Evolutionary conservation across 1,284 basidiomycete species (phyloP), one percentile per base, ranked within the genome.

Genomic region (Apiotrichum sp.): DNA sequence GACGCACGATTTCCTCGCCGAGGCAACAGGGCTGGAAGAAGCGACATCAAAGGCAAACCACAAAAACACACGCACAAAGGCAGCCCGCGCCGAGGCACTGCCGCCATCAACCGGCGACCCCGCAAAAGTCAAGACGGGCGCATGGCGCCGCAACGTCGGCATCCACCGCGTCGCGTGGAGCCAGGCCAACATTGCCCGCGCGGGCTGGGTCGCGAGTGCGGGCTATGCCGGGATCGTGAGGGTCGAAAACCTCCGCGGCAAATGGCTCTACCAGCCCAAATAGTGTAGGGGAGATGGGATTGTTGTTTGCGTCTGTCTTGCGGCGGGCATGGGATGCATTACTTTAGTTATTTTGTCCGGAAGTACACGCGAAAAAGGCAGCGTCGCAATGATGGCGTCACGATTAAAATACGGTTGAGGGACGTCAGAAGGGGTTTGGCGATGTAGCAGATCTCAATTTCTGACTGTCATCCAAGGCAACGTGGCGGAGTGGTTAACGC

Each of bases 141-240:
- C 85, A 0, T 96, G 91, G 90, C 79, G 85, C 0, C 78, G 81
- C 1, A 81, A 88, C 63, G 83, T 91, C 0, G 85, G 83, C 6
- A 80, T 95, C 1, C 84, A 88, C 51, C 81, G 85, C 2, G 85
- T 87, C 0, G 78, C 76, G 2, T 97, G 93, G 93, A 81, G 78
- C 40, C 83, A 80, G 1, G 83, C 83, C 46, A 89, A 88, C 0
- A 75, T 93, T 0, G 82, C 75, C 2, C 78, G 80, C 1, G 84
- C 86, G 1, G 81, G 83, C 0, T 69, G 91, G 64, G 74, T 93
- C 29, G 91, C 88, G 4, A 86, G 84, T 29, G 86, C 84, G 0
- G 89, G 86, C 4, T 88, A 83, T 2, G 84, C 84, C n/a, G 92
- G 93, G 1, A 73, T 96, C 14, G 91, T 88, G 65, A 78, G 93